These are phyloP conservation scores for Kwoniella newhampshirensis DNA, from an alignment of 768 basidiomycete species.

Conservation along the genomic window DNA sequence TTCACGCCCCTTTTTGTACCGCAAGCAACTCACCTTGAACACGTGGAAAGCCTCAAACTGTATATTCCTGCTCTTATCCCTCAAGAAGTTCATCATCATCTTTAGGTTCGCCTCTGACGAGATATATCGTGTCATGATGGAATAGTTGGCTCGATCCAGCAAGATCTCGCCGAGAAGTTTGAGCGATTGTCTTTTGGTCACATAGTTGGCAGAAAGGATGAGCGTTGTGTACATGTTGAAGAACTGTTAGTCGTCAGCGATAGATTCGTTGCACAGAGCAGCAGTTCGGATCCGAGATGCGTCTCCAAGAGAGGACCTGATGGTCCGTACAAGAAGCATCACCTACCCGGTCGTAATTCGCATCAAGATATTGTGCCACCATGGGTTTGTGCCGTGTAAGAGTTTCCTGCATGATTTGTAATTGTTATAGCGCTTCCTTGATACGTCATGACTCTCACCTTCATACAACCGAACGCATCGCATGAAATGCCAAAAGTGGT, in stretches of 20 bases:
- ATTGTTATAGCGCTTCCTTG: too few relatives aligned
- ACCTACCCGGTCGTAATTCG: constrained; percentile 89
- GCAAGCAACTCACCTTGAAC: constrained; percentile 74
- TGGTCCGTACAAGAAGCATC: constrained; percentile 9
- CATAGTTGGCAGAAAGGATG: constrained; percentile 91
- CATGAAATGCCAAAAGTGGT: constrained; percentile 98
- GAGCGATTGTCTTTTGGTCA: constrained; percentile 98
- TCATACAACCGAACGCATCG: constrained; percentile 95
- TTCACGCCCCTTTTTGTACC: too few relatives aligned
- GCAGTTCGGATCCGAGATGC: not conserved
- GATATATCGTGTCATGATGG: constrained; percentile 97
- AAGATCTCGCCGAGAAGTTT: constrained; percentile 97
- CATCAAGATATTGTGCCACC: constrained; percentile 95
- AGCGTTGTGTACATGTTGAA: constrained; percentile 92
- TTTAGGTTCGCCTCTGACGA: constrained; percentile 92
- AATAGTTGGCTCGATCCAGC: constrained; percentile 96
- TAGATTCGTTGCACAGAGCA: constrained; percentile 1
- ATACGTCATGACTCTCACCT: too few relatives aligned
- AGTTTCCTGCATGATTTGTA: constrained; percentile 70
- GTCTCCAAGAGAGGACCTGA: not conserved
- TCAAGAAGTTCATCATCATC: constrained; percentile 99
- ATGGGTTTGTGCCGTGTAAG: constrained; percentile 95
- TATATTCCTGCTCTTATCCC: constrained; percentile 99
- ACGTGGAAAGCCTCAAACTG: constrained; percentile 99
- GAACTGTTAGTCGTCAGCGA: constrained; percentile 61